Evolutionary conservation across 129 eudicot genomes (phyloP), one percentile per base, ranked within the genome.

Genomic region (Artemisia argyi): DNA sequence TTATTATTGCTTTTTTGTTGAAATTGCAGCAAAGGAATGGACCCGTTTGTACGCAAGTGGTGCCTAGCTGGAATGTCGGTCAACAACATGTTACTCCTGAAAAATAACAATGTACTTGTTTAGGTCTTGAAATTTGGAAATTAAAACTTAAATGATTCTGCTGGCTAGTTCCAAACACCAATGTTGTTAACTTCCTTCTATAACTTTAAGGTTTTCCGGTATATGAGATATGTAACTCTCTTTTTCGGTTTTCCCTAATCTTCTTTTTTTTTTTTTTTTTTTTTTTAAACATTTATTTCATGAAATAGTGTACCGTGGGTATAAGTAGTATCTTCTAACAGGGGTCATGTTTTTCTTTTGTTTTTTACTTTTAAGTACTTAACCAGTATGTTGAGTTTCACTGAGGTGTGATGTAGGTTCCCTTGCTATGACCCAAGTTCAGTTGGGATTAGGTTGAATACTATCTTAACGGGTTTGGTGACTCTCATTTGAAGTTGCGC

Each of bases 31-130:
- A 42, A 84, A 80, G 18, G 88, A 84, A 71, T 84, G 88, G 88
- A 84, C 85, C 68, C 88, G 85, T 64, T 69, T 77, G 76, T 84
- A 72, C 65, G 88, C 88, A 13, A 84, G 78, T 39, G 88, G 88
- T 10, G 88, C 80, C 15, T 83, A 78, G 72, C 19, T 46, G 77
- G 46, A 62, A 56, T 12, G 60, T 20, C 48, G 68, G 49, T 22
- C 39, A 26, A 50, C 44, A 19, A 49, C 46, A 19, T 76, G 74
- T 66, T 61, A 68, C 39, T 68, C 49, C 16, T 12, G 60, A 22
- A 48, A 58, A 66, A 69, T 74, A 69, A 79, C 71, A 61, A 55
- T 74, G 79, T 58, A 66, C 64, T 74, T 61, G 78, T 26, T 74
- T 73, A 79, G 79, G 71, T 53, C 46, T 39, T 74, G 76, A 58